A percentile compares a stretch with the other conserved stretches of the same genome.
phyloP scores from a whole-genome alignment of 2,329 filamentous ascomycete genomes.

The Ceratocystis diversiconidia region DNA sequence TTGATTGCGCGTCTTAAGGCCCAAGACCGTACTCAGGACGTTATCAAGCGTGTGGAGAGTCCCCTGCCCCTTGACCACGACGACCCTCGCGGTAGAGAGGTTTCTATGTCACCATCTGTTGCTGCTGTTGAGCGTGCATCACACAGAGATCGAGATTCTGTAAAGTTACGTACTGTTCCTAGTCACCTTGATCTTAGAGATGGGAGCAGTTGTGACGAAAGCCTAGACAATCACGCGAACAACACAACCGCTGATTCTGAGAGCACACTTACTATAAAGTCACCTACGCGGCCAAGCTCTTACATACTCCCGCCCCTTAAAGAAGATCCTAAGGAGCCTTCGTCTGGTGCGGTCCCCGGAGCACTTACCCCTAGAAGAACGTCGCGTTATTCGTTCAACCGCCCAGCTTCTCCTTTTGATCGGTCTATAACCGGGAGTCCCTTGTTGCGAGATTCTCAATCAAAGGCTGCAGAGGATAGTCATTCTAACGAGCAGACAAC shows the following conservation, averaged over 20 bases:
- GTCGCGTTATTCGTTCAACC: background rate
- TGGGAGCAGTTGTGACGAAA: slow-evolving; percentile 7
- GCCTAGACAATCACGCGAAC: background rate
- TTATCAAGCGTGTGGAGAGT: slow-evolving; percentile 14
- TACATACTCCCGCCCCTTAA: background rate
- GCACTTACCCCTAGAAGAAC: slow-evolving; percentile 2
- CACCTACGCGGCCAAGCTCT: background rate
- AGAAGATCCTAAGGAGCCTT: slow-evolving; percentile 1
- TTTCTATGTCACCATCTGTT: slow-evolving; percentile 9
- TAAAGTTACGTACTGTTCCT: slow-evolving; percentile 8
- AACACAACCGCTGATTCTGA: background rate
- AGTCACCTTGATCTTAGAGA: slow-evolving; percentile 11
- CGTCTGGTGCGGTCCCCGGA: background rate
- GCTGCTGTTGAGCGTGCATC: background rate
- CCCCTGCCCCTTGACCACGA: slow-evolving; percentile 9
- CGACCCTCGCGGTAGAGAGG: slow-evolving; percentile 11
- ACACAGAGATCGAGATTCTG: slow-evolving; percentile 4
- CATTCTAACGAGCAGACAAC: slow-evolving; percentile 39
- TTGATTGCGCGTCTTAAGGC: slow-evolving; percentile 14
- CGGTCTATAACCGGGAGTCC: background rate
- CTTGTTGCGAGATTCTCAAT: slow-evolving; percentile 21
- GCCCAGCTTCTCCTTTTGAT: slow-evolving; percentile 1
- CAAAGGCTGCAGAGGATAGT: slow-evolving; percentile 26
- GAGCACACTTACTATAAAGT: background rate
- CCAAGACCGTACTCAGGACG: slow-evolving; percentile 7